Conservation (phyloP, 2,329 filamentous ascomycete species). For the Penicillium italicum region DNA sequence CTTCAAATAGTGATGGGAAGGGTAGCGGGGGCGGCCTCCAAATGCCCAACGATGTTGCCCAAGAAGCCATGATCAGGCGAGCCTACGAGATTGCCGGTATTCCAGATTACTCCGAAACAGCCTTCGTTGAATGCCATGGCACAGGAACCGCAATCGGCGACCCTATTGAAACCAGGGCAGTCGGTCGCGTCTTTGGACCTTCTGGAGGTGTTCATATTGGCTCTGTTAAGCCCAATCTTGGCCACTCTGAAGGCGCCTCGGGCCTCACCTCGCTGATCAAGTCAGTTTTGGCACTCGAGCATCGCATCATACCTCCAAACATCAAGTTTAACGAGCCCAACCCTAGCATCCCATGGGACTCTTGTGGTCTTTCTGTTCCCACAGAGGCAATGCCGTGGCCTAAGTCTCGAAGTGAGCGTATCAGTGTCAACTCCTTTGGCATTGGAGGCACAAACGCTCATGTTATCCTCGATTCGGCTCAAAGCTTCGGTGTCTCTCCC, state of each 20-base stretch:
- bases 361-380: constrained; percentile 3
- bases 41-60: neutral
- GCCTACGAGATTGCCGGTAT: constrained; percentile 4
- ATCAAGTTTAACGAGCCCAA: constrained; percentile 30
- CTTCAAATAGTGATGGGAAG: neutral
- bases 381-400: constrained; percentile 9
- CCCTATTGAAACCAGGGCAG: constrained; percentile 25
- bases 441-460: constrained; percentile 23
- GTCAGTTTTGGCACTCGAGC: constrained; percentile 33
- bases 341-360: constrained; percentile 1
- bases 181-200: constrained; percentile 21
- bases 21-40: neutral
- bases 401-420: neutral
- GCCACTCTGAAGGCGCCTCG: constrained; percentile 55
- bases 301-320: constrained; percentile 42
- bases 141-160: constrained; percentile 32
- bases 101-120: constrained; percentile 12
- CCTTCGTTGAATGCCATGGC: constrained; percentile 26
- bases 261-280: constrained; percentile 38
- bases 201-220: constrained; percentile 5
- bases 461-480: constrained; percentile 13
- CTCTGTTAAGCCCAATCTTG: constrained; percentile 15
- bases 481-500: neutral
- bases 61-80: constrained; percentile 1
- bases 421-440: constrained; percentile 19